Evolutionary conservation across 805 yeast genomes (phyloP).

Genomic region (Saccharomycopsis synnaedendra): DNA sequence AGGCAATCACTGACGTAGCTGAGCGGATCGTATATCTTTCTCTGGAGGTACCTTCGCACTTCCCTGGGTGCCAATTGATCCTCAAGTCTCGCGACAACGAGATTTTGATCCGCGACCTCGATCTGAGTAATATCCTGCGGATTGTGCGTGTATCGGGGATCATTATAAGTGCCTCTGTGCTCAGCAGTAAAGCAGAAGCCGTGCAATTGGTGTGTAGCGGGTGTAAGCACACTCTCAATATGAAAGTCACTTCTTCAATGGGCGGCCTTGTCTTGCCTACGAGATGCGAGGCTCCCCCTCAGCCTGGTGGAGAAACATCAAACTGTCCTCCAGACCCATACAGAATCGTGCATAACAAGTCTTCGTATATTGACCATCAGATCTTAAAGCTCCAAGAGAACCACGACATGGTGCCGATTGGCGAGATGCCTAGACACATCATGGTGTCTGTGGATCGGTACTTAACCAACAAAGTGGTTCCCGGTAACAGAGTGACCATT

Average conservation of each 20-base stretch:
- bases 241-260: slow-evolving; percentile 55
- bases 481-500: slow-evolving; percentile 89
- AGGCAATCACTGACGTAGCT: slow-evolving; percentile 77
- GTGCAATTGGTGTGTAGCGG: slow-evolving; percentile 78
- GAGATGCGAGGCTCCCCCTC: slow-evolving; percentile 44
- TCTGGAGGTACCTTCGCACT: slow-evolving; percentile 34
- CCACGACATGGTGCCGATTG: slow-evolving; percentile 98
- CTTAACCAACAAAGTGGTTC: slow-evolving; percentile 81
- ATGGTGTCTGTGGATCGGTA: slow-evolving; percentile 80
- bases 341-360: slow-evolving; percentile 84
- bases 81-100: slow-evolving; percentile 62
- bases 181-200: slow-evolving; percentile 76
- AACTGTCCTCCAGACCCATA: slow-evolving; percentile 90
- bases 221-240: slow-evolving; percentile 69
- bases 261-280: slow-evolving; percentile 62
- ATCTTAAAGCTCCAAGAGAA: slow-evolving; percentile 86
- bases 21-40: slow-evolving; percentile 45
- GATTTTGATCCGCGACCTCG: slow-evolving; percentile 68
- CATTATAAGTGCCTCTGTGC: slow-evolving; percentile 80
- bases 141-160: slow-evolving; percentile 90
- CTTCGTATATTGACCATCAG: slow-evolving; percentile 92
- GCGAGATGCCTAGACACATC: slow-evolving; percentile 96
- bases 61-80: slow-evolving; percentile 80
- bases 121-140: slow-evolving; percentile 79
- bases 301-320: slow-evolving; percentile 30